Evolutionary conservation across 495 filamentous ascomycete species (phyloP).

Genomic region (Podospora fimiseda): DNA sequence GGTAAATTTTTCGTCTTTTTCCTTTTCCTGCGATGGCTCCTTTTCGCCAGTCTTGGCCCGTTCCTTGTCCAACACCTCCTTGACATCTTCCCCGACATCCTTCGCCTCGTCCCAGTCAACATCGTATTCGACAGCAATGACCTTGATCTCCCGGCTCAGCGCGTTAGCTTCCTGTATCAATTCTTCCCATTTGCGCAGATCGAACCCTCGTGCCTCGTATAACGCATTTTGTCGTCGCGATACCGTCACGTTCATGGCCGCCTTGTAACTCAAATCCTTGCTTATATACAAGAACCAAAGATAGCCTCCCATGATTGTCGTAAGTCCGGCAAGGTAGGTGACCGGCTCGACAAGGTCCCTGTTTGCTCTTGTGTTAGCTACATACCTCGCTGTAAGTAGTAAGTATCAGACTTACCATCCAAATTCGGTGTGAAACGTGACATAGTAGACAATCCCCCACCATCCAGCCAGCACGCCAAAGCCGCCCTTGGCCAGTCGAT

Average conservation of each 20-base stretch:
- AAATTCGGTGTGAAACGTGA: constrained; percentile 70
- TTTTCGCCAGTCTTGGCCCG: constrained; percentile 35
- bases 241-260: constrained; percentile 80
- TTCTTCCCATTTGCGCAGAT: constrained; percentile 67
- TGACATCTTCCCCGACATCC: constrained; percentile 69
- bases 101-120: constrained; percentile 85
- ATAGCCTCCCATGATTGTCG: constrained; percentile 81
- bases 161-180: constrained; percentile 77
- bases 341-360: constrained; percentile 85
- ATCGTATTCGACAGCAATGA: constrained; percentile 80
- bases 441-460: constrained; percentile 73
- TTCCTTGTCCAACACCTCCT: constrained; percentile 61
- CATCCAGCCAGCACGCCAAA: constrained; percentile 64
- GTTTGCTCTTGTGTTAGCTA: not conserved
- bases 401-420: constrained; percentile 47
- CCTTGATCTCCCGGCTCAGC: constrained; percentile 72
- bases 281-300: constrained; percentile 93
- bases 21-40: constrained; percentile 22
- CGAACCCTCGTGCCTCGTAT: constrained; percentile 69
- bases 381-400: not conserved
- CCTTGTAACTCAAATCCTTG: constrained; percentile 77
- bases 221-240: constrained; percentile 68
- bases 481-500: constrained; percentile 72
- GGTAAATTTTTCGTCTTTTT: constrained; percentile 44
- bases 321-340: constrained; percentile 77